Evolutionary conservation across 2,329 filamentous ascomycete species (phyloP).

Genomic region (Penicillium sp.): DNA sequence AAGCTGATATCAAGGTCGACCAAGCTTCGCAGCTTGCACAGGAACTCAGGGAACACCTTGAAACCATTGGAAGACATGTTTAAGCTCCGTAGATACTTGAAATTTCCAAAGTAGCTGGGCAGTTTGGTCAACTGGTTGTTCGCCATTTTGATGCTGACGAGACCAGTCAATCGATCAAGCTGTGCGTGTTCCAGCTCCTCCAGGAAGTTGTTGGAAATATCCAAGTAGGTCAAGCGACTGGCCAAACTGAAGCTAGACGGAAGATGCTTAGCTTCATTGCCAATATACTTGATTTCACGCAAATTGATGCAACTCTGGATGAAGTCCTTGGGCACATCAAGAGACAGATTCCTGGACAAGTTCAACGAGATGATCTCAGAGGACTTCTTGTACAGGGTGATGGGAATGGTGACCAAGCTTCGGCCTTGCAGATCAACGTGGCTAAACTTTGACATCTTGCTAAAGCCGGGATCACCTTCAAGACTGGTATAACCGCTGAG

Average conservation of each 20-base stretch:
- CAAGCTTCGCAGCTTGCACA: slow-evolving; percentile 78
- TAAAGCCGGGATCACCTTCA: slow-evolving; percentile 76
- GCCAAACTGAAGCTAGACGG: slow-evolving; percentile 83
- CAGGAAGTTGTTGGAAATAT: slow-evolving; percentile 91
- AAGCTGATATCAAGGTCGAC: slow-evolving; percentile 97
- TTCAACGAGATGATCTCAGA: slow-evolving; percentile 93
- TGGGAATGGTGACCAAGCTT: slow-evolving; percentile 87
- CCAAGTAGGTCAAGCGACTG: slow-evolving; percentile 78
- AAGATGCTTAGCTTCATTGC: slow-evolving; percentile 86
- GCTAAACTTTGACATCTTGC: slow-evolving; percentile 85
- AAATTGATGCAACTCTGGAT: slow-evolving; percentile 90
- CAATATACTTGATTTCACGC: slow-evolving; percentile 92
- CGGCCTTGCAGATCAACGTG: slow-evolving; percentile 89
- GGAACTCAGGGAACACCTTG: slow-evolving; percentile 78
- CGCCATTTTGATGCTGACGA: slow-evolving; percentile 87
- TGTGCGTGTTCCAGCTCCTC: slow-evolving; percentile 86
- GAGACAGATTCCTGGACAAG: slow-evolving; percentile 83
- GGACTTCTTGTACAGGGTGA: slow-evolving; percentile 87
- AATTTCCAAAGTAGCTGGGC: slow-evolving; percentile 79
- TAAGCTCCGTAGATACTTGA: slow-evolving; percentile 75
- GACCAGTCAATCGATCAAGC: slow-evolving; percentile 70
- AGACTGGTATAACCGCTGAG: slow-evolving; percentile 71
- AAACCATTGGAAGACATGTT: slow-evolving; percentile 95
- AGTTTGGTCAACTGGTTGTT: slow-evolving; percentile 85
- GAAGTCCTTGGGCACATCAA: slow-evolving; percentile 94